Percentiles rank a stretch among this genome's conserved stretches.
These are phyloP conservation scores for Orbilia oligospora DNA, from an alignment of 2,329 filamentous ascomycete species.

Conservation along the genomic window DNA sequence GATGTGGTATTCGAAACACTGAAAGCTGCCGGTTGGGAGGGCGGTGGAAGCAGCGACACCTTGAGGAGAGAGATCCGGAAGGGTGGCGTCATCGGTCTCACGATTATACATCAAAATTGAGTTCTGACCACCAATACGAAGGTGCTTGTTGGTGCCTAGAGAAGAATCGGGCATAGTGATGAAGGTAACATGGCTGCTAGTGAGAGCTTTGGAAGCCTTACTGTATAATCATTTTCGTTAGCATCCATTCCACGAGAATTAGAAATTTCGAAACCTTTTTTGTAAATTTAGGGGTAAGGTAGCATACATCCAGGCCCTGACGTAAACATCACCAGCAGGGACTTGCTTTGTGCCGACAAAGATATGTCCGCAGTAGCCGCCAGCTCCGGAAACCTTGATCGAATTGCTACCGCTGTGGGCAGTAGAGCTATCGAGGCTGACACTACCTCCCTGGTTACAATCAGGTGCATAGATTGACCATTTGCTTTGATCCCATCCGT, in stretches of 20 bases:
- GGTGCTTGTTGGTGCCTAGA: constrained; percentile 73
- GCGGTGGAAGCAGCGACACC: constrained; percentile 72
- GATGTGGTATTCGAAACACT: constrained; percentile 76
- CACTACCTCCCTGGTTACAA: constrained; percentile 74
- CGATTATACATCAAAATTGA: constrained; percentile 77
- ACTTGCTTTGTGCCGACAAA: constrained; percentile 75
- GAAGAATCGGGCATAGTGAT: constrained; percentile 76
- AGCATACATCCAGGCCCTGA: constrained; percentile 73
- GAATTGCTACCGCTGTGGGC: constrained; percentile 74
- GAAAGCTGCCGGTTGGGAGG: constrained; percentile 71
- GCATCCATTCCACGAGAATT: constrained; percentile 39
- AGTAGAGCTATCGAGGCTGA: constrained; percentile 73
- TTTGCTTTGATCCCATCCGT: constrained; percentile 72
- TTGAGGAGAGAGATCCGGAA: constrained; percentile 74
- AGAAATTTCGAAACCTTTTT: neutral
- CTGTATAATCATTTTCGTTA: constrained; percentile 66
- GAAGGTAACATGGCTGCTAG: constrained; percentile 74
- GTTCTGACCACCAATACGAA: constrained; percentile 75
- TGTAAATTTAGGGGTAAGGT: constrained; percentile 10
- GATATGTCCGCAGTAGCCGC: constrained; percentile 74
- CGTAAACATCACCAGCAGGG: constrained; percentile 73
- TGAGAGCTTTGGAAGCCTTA: constrained; percentile 73
- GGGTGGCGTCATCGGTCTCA: constrained; percentile 75
- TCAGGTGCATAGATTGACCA: constrained; percentile 75
- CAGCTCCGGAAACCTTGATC: constrained; percentile 71